phyloP scores from a whole-genome alignment of 2,329 filamentous ascomycete species.

The Nemania sp. region DNA sequence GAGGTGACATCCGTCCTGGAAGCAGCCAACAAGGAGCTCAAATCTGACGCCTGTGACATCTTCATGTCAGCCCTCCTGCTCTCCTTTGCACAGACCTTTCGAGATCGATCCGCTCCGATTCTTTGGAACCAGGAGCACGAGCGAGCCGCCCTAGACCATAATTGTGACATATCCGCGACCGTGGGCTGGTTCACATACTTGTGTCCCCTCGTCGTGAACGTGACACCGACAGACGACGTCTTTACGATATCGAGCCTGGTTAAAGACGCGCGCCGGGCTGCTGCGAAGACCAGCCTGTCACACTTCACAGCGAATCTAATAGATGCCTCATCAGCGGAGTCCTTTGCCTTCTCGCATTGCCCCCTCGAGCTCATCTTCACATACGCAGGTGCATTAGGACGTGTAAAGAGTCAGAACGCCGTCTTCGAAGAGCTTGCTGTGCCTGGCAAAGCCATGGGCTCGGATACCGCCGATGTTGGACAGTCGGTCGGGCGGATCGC shows the following conservation, averaged over 20 bases:
- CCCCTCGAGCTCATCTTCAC: slow-evolving; percentile 64
- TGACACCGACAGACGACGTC: slow-evolving; percentile 51
- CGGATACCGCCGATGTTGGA: slow-evolving; percentile 50
- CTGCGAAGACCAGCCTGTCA: slow-evolving; percentile 49
- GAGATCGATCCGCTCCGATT: slow-evolving; percentile 53
- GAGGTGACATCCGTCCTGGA: slow-evolving; percentile 50
- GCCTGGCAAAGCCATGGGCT: slow-evolving; percentile 44
- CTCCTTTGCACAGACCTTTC: slow-evolving; percentile 59
- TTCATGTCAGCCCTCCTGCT: slow-evolving; percentile 58
- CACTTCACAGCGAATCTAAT: slow-evolving; percentile 51
- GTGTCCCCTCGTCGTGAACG: slow-evolving; percentile 52
- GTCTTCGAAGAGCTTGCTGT: slow-evolving; percentile 53
- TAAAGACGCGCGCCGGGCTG: slow-evolving; percentile 54
- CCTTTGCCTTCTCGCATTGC: slow-evolving; percentile 47
- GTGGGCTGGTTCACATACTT: slow-evolving; percentile 65
- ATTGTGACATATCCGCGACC: slow-evolving; percentile 57
- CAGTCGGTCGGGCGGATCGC: slow-evolving; percentile 51
- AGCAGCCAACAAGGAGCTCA: slow-evolving; percentile 49
- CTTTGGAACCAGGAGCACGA: slow-evolving; percentile 60
- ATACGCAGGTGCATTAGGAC: slow-evolving; percentile 54
- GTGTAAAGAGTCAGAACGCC: slow-evolving; percentile 51
- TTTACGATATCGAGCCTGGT: slow-evolving; percentile 55
- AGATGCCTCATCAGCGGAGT: slow-evolving; percentile 33
- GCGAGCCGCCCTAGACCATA: slow-evolving; percentile 47
- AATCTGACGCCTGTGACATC: slow-evolving; percentile 57